Conservation (phyloP, 306 rosid species). For the Rubus idaeus region DNA sequence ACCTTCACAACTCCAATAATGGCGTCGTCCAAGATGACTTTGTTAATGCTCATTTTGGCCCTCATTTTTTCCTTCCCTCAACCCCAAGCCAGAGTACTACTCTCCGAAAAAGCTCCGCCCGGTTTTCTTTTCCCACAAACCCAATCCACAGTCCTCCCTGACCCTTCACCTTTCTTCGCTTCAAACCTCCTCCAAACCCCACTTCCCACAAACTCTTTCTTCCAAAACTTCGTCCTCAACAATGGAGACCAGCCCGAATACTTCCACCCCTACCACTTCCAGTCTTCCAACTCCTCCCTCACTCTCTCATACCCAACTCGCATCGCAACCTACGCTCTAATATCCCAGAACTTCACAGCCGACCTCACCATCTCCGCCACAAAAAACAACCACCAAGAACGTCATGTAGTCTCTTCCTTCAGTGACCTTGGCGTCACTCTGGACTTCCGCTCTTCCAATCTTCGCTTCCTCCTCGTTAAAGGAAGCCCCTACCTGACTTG, state of each 20-base stretch:
- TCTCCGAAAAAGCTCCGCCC: not conserved
- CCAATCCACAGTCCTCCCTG: slow-evolving; percentile 64
- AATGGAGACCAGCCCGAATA: slow-evolving; percentile 67
- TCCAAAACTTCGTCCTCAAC: slow-evolving; percentile 63
- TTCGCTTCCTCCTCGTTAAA: slow-evolving; percentile 58
- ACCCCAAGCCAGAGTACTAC: not conserved
- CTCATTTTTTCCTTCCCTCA: not conserved
- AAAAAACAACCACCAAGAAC: slow-evolving; percentile 3
- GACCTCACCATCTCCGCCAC: slow-evolving; percentile 57
- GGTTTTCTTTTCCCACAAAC: slow-evolving; percentile 49
- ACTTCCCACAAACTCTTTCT: slow-evolving; percentile 78
- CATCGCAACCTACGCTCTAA: slow-evolving; percentile 24
- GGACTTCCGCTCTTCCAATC: slow-evolving; percentile 60
- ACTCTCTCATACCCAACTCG: slow-evolving; percentile 58
- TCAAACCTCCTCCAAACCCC: slow-evolving; percentile 48
- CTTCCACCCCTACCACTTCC: slow-evolving; percentile 68
- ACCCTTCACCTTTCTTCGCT: slow-evolving; percentile 60
- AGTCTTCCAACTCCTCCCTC: slow-evolving; percentile 51
- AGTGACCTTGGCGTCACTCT: slow-evolving; percentile 61
- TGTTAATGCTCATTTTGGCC: not conserved
- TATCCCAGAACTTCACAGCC: slow-evolving; percentile 49
- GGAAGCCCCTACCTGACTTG: slow-evolving; percentile 74
- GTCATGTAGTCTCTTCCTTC: slow-evolving; percentile 50
- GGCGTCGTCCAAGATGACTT: not conserved
- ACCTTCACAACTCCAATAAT: not conserved